Evolutionary conservation across 106 monocot genomes (phyloP).

Genomic region (Dioscorea zingiberensis): DNA sequence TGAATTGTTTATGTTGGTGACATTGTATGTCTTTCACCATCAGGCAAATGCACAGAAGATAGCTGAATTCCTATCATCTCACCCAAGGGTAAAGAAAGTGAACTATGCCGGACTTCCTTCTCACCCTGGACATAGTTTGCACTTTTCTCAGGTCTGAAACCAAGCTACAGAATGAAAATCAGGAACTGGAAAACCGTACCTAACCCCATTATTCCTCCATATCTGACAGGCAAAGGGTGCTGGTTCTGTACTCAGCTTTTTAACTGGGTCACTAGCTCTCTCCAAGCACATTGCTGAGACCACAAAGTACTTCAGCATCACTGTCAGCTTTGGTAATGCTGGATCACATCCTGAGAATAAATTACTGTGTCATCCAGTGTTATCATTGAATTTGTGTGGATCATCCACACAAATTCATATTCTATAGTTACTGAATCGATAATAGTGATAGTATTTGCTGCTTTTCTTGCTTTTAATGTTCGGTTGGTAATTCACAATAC

Average conservation of each 20-base stretch:
- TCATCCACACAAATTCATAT: not conserved
- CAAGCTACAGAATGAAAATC: not conserved
- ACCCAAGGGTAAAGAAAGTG: constrained; percentile 87
- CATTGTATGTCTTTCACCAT: not conserved
- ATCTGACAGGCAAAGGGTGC: constrained; percentile 88
- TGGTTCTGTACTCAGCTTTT: constrained; percentile 92
- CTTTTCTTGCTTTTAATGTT: too few species aligned
- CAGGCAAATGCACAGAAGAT: constrained; percentile 91
- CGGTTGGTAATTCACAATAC: too few species aligned
- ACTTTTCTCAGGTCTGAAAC: constrained; percentile 81
- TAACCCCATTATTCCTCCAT: not conserved
- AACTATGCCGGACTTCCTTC: constrained; percentile 90
- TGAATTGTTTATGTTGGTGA: too few species aligned
- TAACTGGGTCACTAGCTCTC: constrained; percentile 80
- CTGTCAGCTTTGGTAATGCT: constrained; percentile 88
- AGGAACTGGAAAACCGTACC: not conserved
- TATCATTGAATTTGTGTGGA: not conserved
- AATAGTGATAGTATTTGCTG: too few species aligned
- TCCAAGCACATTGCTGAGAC: constrained; percentile 89
- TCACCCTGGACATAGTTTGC: constrained; percentile 65
- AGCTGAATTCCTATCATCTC: constrained; percentile 89
- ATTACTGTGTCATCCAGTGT: too few species aligned
- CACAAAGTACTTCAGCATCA: constrained; percentile 79
- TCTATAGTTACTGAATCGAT: too few species aligned
- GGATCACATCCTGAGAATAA: too few species aligned